phyloP scores from a whole-genome alignment of 306 rosid genomes.

The Sechiopsis laciniata region DNA sequence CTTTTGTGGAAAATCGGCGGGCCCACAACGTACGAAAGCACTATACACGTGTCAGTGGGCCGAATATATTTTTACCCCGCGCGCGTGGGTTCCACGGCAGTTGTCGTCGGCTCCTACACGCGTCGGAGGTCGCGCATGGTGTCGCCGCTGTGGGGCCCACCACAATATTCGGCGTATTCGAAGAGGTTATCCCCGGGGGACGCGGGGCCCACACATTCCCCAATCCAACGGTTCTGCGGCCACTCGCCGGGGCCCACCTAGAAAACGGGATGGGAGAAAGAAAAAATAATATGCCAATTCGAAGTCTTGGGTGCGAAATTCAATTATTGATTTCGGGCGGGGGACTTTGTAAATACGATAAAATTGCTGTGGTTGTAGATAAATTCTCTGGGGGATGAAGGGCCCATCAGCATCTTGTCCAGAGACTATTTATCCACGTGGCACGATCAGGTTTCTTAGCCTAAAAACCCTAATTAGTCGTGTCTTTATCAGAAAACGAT shows the following conservation, averaged over 20 bases:
- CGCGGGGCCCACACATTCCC: not conserved
- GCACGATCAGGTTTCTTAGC: not conserved
- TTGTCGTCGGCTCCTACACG: conserved; percentile 18
- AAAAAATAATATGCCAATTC: not conserved
- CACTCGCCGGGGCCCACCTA: not conserved
- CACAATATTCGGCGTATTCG: conserved; percentile 15
- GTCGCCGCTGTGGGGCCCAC: not conserved
- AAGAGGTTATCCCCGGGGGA: not conserved
- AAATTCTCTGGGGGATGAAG: not conserved
- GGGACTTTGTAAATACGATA: conserved; percentile 7
- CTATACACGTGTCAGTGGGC: conserved; percentile 13
- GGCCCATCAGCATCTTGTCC: not conserved
- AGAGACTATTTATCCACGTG: not conserved
- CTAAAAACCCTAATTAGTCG: not conserved
- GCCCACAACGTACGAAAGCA: conserved; percentile 14
- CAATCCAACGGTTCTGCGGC: not conserved
- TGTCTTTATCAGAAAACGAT: not conserved
- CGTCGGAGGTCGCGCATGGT: conserved; percentile 11
- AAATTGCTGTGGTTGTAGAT: not conserved
- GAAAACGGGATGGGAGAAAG: not conserved
- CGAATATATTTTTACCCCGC: not conserved
- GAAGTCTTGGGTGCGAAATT: not conserved
- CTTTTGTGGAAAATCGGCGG: not conserved
- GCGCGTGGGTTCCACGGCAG: not conserved
- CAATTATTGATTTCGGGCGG: not conserved